Conservation (phyloP, 2,329 filamentous ascomycete species). For the Pestalotiopsis sp. region DNA sequence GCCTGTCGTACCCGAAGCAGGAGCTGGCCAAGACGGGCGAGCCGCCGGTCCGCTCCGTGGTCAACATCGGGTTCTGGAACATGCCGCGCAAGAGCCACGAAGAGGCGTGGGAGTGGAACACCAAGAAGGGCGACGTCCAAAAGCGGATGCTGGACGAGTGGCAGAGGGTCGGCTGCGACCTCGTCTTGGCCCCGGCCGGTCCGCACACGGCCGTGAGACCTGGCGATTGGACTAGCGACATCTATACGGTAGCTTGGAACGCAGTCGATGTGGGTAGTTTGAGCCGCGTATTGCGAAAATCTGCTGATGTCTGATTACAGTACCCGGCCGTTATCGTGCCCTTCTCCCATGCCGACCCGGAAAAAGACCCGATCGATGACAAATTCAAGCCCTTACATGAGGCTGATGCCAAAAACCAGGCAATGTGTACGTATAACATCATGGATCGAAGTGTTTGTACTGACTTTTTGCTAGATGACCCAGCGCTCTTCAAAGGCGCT, state of each 20-base stretch:
- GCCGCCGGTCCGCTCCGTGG: constrained; percentile 33
- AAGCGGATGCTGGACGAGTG: constrained; percentile 38
- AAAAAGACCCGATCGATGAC: constrained; percentile 27
- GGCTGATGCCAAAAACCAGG: constrained; percentile 28
- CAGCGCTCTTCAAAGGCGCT: constrained; percentile 34
- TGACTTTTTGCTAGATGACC: constrained; percentile 30
- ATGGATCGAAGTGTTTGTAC: not conserved
- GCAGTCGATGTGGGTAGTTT: constrained; percentile 30
- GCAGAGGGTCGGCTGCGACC: constrained; percentile 33
- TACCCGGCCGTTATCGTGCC: constrained; percentile 36
- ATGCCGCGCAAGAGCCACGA: constrained; percentile 33
- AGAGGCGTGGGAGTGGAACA: constrained; percentile 35
- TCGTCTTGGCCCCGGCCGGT: constrained; percentile 31
- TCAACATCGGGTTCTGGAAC: constrained; percentile 36
- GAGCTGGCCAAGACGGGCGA: constrained; percentile 33
- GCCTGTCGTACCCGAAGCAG: constrained; percentile 34
- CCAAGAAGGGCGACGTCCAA: constrained; percentile 31
- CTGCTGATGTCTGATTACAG: constrained; percentile 15
- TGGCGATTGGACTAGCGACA: constrained; percentile 34
- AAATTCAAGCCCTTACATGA: constrained; percentile 28
- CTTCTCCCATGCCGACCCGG: constrained; percentile 31
- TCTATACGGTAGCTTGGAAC: constrained; percentile 39
- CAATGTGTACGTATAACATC: constrained; percentile 27
- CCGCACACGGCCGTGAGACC: constrained; percentile 34
- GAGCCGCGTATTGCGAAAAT: not conserved